These are phyloP conservation scores for Podila verticillata DNA, from an alignment of 192 early-diverging fungal genomes.

Conservation along the genomic window DNA sequence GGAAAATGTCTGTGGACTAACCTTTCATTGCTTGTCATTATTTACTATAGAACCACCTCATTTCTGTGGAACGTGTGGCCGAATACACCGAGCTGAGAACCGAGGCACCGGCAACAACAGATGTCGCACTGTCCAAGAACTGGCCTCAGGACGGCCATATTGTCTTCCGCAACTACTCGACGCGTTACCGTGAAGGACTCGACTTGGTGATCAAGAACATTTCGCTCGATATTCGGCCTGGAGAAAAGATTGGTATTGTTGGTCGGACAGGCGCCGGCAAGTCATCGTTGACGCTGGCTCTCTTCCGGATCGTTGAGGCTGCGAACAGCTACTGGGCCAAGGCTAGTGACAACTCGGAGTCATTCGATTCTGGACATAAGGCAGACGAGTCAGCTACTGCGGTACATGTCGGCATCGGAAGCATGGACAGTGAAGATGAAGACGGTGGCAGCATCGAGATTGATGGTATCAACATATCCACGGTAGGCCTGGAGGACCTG, in stretches of 20 bases:
- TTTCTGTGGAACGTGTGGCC: constrained; percentile 29
- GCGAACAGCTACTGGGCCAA: constrained; percentile 6
- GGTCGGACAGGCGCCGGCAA: constrained; percentile 65
- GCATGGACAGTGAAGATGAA: constrained; percentile 50
- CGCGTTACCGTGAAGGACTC: constrained; percentile 73
- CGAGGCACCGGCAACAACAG: constrained; percentile 19
- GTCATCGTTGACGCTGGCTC: constrained; percentile 53
- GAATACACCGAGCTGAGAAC: constrained; percentile 31
- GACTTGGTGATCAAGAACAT: constrained; percentile 80
- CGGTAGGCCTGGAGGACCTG: constrained; percentile 76
- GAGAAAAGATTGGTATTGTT: constrained; percentile 88
- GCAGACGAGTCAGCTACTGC: constrained; percentile 73
- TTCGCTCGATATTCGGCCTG: constrained; percentile 63
- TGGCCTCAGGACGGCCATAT: constrained; percentile 80
- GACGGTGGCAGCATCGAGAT: constrained; percentile 69
- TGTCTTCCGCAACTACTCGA: constrained; percentile 66
- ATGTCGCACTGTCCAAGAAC: constrained; percentile 6
- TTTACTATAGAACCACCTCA: constrained; percentile 15
- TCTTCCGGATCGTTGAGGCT: constrained; percentile 56
- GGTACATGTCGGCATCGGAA: constrained; percentile 71
- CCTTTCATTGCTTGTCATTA: neutral
- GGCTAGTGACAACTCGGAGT: constrained; percentile 77
- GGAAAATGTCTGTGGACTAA: constrained; percentile 1
- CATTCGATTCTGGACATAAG: constrained; percentile 47
- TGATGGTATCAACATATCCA: constrained; percentile 77